phyloP scores from a whole-genome alignment of 2,329 filamentous ascomycete genomes.

The Stagonosporopsis cucurbitacearum region DNA sequence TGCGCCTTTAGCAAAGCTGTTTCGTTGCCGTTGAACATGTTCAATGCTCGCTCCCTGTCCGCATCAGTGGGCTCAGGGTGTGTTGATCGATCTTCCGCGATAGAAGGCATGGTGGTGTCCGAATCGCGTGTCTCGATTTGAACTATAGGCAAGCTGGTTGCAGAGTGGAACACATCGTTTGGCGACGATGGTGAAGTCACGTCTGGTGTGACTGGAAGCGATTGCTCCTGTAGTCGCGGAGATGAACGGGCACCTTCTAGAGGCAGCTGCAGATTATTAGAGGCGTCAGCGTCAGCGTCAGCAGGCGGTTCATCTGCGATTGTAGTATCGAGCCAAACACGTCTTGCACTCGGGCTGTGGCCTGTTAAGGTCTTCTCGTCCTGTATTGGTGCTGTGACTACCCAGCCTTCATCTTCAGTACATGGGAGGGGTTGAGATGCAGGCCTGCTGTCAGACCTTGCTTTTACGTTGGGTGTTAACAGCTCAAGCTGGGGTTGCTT shows the following conservation, averaged over 20 bases:
- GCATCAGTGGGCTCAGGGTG: conserved; percentile 62
- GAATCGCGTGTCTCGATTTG: conserved; percentile 57
- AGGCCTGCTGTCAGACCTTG: conserved; percentile 23
- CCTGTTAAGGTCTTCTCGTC: conserved; percentile 26
- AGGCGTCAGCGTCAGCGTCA: conserved; percentile 29
- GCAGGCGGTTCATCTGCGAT: conserved; percentile 44
- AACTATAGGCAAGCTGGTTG: conserved; percentile 58
- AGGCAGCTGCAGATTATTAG: conserved; percentile 46
- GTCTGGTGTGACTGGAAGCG: conserved; percentile 39
- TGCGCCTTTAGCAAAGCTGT: conserved; percentile 79
- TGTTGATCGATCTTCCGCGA: conserved; percentile 41
- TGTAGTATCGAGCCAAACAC: conserved; percentile 51
- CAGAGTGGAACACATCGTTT: conserved; percentile 56
- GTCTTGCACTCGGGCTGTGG: conserved; percentile 36
- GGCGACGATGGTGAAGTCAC: conserved; percentile 51
- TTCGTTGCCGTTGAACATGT: conserved; percentile 85
- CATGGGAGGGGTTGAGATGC: conserved; percentile 42
- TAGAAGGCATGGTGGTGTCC: conserved; percentile 41
- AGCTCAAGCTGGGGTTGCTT: conserved; percentile 35
- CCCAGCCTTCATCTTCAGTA: conserved; percentile 49
- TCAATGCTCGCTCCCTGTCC: conserved; percentile 78
- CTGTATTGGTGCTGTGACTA: conserved; percentile 42
- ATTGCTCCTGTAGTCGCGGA: conserved; percentile 44
- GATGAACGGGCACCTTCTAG: conserved; percentile 49
- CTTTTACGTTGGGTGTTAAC: conserved; percentile 29